phyloP scores from a whole-genome alignment of 768 basidiomycete species.

The Xanthoconium purpureum region DNA sequence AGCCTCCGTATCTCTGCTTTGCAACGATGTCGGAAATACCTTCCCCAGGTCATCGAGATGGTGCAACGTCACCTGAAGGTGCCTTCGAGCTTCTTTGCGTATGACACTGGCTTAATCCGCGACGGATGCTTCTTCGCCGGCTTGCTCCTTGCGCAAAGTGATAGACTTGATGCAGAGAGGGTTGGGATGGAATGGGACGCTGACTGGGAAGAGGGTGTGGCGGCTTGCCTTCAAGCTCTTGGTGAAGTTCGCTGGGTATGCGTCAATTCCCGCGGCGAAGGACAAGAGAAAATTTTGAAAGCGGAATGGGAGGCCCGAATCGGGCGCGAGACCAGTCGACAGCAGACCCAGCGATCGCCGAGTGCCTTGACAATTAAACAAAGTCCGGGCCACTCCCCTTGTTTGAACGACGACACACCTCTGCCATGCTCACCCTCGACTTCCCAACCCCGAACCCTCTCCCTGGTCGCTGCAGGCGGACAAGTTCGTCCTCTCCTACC shows the following conservation, averaged over 20 bases:
- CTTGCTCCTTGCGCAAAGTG: constrained; percentile 63
- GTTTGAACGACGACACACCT: constrained; percentile 19
- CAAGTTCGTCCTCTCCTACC: constrained; percentile 48
- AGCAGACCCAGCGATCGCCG: constrained; percentile 22
- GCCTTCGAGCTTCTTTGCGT: constrained; percentile 61
- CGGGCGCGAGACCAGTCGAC: constrained; percentile 31
- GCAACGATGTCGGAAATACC: constrained; percentile 44
- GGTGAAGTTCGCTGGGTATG: constrained; percentile 77
- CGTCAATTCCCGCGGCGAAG: constrained; percentile 60
- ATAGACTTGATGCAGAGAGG: constrained; percentile 30
- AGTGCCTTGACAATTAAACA: constrained; percentile 23
- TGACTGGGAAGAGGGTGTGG: constrained; percentile 34
- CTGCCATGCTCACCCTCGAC: constrained; percentile 14
- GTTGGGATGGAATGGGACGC: constrained; percentile 23
- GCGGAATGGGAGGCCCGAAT: constrained; percentile 43
- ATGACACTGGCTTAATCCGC: constrained; percentile 81
- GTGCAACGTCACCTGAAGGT: constrained; percentile 47
- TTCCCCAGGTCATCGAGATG: constrained; percentile 51
- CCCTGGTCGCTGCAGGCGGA: constrained; percentile 33
- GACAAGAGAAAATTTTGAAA: constrained; percentile 61
- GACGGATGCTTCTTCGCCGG: constrained; percentile 91
- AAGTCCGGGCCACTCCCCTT: constrained; percentile 30
- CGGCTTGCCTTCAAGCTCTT: constrained; percentile 70
- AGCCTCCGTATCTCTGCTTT: constrained; percentile 48
- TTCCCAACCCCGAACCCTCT: constrained; percentile 22